Base-by-base conservation (phyloP, 495 filamentous ascomycete species). In the Durotheca rogersii region DNA sequence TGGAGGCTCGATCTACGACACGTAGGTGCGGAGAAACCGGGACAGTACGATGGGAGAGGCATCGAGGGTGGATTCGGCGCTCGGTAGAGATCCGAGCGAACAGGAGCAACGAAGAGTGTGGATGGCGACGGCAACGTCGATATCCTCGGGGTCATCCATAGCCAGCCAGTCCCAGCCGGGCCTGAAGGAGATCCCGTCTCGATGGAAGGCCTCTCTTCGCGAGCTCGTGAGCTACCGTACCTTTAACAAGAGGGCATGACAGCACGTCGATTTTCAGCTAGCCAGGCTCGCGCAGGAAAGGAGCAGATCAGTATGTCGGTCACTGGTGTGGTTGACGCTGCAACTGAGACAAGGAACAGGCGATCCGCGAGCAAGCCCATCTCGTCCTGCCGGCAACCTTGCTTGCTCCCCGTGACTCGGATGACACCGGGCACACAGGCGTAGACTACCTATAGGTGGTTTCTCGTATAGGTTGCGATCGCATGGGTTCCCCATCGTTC, bases 21-120 rank as follows among this genome's bases (percentile, higher is more conserved):
- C 30, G 52, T 56, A 27, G 33, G 46, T 60, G 52, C 57, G 52
- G 52, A 60, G 51, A 52, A 48, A n/a, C 20, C 25, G 23, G 10
- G 52, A 60, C 46, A 52, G 44, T 14, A 15, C 25, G 23, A 10
- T 56, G 56, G 51, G 52, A 41, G 52, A 43, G 44, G 39, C 14
- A 33, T 21, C 47, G 43, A 48, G 45, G 50, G 21, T 46, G 47
- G 17, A 39, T 45, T 56, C 57, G 57, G 57, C 38, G 11, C 33
- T 60, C 57, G 57, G 57, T 23, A 30, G 21, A 60, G 41, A 47
- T 48, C 27, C 7, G 7, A 56, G 57, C 57, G 57, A 59, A 38
- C 5, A 31, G 30, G 3, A 18, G 4, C 15, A 16, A 20, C 30
- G 16, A 49, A 31, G 20, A 40, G 37, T 21, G 23, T 27, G 19